A percentile compares a stretch with the other conserved stretches of the same genome.
Conservation (phyloP, 2,329 filamentous ascomycete genomes). For the Neofusicoccum ribis region DNA sequence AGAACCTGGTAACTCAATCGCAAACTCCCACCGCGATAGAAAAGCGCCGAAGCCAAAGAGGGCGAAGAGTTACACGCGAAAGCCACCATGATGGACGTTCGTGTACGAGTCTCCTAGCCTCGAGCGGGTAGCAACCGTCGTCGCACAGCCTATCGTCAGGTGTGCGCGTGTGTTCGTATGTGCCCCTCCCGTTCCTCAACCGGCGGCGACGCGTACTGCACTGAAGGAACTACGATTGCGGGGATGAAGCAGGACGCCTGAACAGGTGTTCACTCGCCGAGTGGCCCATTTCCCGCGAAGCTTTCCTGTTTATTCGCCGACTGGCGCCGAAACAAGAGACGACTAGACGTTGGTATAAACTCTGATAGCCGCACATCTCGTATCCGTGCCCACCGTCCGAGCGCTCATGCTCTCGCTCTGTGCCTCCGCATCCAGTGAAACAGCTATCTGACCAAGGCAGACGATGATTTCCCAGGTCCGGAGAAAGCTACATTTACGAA, state of each 20-base stretch:
- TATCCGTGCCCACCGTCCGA: conserved; percentile 14
- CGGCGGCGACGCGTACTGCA: background rate
- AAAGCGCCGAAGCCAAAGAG: background rate
- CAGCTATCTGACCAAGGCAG: background rate
- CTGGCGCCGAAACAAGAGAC: background rate
- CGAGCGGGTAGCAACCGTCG: too few species aligned
- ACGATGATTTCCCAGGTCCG: background rate
- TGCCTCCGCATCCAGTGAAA: background rate
- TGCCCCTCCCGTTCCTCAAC: background rate
- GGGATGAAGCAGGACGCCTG: conserved; percentile 1
- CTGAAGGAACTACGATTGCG: background rate
- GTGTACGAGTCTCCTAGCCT: too few species aligned
- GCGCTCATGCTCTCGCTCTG: background rate
- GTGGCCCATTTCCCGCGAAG: background rate
- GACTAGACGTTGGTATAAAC: conserved; percentile 16
- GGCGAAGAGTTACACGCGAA: background rate
- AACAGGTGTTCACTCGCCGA: background rate
- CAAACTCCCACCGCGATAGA: background rate
- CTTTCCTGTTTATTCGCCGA: background rate
- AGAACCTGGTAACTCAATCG: background rate
- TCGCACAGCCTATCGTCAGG: too few species aligned
- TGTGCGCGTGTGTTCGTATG: too few species aligned
- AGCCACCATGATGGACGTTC: background rate
- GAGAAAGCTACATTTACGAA: background rate
- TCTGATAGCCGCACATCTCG: conserved; percentile 16